Evolutionary conservation across 768 basidiomycete genomes (phyloP).

Genomic region (Tephrocybe sp.): DNA sequence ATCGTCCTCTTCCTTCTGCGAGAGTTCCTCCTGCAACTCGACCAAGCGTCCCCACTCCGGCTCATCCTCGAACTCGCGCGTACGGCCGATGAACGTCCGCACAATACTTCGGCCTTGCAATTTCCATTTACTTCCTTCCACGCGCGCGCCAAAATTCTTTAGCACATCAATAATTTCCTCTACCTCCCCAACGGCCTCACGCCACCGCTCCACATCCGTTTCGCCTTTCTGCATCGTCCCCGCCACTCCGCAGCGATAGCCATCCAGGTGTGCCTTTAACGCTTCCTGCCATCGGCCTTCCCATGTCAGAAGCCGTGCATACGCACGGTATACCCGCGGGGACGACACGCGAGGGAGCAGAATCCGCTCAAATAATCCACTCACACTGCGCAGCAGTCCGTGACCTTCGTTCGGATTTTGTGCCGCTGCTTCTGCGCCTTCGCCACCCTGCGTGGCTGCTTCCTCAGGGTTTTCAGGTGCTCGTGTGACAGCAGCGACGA

Average conservation of each 20-base stretch:
- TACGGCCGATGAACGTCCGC: conserved; percentile 84
- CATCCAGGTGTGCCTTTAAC: conserved; percentile 79
- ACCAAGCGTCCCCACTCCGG: conserved; percentile 74
- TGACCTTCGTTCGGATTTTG: conserved; percentile 60
- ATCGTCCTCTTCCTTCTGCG: conserved; percentile 28
- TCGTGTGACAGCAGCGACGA: conserved; percentile 84
- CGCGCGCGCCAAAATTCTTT: conserved; percentile 76
- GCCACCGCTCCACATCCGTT: conserved; percentile 66
- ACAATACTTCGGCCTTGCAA: conserved; percentile 85
- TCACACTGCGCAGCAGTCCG: conserved; percentile 64
- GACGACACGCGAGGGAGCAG: conserved; percentile 83
- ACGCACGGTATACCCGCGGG: conserved; percentile 76
- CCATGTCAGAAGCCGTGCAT: conserved; percentile 78
- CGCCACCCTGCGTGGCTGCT: conserved; percentile 21
- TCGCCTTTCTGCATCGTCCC: conserved; percentile 63
- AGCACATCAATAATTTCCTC: conserved; percentile 82
- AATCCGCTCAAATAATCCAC: conserved; percentile 68
- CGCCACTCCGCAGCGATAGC: conserved; percentile 72
- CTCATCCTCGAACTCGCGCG: conserved; percentile 86
- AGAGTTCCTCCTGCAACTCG: conserved; percentile 64
- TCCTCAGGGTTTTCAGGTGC: conserved; percentile 39
- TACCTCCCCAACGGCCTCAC: conserved; percentile 74
- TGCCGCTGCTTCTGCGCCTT: conserved; percentile 13
- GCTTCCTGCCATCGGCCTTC: conserved; percentile 72
- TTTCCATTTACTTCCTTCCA: conserved; percentile 66